phyloP scores from a whole-genome alignment of 2,329 filamentous ascomycete genomes.

The Neonectria ditissima region DNA sequence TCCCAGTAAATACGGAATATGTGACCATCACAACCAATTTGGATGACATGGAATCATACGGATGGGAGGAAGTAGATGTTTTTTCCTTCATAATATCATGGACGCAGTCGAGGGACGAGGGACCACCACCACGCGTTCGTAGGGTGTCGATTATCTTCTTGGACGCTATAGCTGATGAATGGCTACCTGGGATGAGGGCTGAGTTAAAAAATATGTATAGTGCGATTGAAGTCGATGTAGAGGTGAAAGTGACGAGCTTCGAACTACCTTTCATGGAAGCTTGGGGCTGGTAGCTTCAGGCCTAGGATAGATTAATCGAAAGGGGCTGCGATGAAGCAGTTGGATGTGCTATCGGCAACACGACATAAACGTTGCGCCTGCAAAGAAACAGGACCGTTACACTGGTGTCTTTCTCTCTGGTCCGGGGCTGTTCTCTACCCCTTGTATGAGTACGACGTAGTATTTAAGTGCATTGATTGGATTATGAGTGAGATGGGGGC shows the following conservation, averaged over 20 bases:
- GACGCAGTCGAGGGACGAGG: neutral
- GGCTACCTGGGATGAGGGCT: neutral
- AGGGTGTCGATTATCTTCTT: neutral
- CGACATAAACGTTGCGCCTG: neutral
- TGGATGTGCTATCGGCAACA: no score
- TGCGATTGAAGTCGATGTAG: neutral
- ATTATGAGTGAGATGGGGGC: neutral
- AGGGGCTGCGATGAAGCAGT: no score
- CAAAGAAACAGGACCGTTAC: neutral
- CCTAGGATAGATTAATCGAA: no score
- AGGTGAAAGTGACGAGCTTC: neutral
- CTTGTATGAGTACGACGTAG: neutral
- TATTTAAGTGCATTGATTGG: neutral
- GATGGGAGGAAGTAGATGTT: neutral
- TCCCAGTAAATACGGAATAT: slow-evolving; percentile 1
- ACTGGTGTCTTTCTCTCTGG: no score
- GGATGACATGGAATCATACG: neutral
- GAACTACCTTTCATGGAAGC: no score
- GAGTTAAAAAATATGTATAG: neutral
- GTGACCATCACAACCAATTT: slow-evolving; percentile 3
- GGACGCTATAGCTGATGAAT: neutral
- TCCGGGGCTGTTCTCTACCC: no score
- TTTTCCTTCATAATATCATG: neutral
- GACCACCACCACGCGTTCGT: neutral
- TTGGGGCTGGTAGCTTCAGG: no score